Conservation (phyloP, 2,329 filamentous ascomycete species). For the Nothophaeocryptopus gaeumannii region DNA sequence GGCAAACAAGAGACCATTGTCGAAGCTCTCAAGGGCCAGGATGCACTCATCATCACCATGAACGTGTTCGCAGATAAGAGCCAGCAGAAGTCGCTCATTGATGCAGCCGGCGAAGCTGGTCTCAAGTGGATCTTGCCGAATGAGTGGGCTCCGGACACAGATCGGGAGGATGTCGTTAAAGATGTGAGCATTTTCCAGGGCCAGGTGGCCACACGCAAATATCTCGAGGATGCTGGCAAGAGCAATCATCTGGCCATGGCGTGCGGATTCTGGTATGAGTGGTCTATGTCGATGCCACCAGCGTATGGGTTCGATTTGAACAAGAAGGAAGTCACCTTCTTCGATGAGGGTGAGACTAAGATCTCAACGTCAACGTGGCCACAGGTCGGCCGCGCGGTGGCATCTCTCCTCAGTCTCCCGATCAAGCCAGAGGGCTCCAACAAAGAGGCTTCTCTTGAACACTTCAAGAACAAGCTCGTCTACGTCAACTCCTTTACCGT, state of each 20-base stretch:
- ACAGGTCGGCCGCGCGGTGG: constrained; percentile 55
- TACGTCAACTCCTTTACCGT: constrained; percentile 57
- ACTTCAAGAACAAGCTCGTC: constrained; percentile 50
- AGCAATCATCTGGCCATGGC: constrained; percentile 29
- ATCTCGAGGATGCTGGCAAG: constrained; percentile 29
- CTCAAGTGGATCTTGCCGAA: constrained; percentile 43
- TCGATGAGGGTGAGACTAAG: constrained; percentile 55
- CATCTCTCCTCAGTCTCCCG: constrained; percentile 38
- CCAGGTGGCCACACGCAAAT: constrained; percentile 16
- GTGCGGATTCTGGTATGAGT: constrained; percentile 39
- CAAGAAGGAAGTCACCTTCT: constrained; percentile 35
- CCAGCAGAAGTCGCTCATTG: constrained; percentile 32
- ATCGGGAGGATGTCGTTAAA: constrained; percentile 25
- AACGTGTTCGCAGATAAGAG: constrained; percentile 31
- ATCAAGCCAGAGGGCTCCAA: constrained; percentile 15
- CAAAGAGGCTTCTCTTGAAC: constrained; percentile 10
- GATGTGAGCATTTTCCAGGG: constrained; percentile 23
- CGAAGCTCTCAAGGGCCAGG: constrained; percentile 37
- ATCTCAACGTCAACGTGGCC: constrained; percentile 60
- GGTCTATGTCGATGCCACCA: constrained; percentile 32
- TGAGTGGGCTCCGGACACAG: constrained; percentile 33
- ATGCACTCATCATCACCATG: constrained; percentile 42
- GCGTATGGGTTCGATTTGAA: constrained; percentile 40
- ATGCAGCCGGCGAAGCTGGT: constrained; percentile 38
- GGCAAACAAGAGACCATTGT: constrained; percentile 39